Base-by-base conservation (phyloP, 2,329 filamentous ascomycete species). In the Thelonectria discophora region DNA sequence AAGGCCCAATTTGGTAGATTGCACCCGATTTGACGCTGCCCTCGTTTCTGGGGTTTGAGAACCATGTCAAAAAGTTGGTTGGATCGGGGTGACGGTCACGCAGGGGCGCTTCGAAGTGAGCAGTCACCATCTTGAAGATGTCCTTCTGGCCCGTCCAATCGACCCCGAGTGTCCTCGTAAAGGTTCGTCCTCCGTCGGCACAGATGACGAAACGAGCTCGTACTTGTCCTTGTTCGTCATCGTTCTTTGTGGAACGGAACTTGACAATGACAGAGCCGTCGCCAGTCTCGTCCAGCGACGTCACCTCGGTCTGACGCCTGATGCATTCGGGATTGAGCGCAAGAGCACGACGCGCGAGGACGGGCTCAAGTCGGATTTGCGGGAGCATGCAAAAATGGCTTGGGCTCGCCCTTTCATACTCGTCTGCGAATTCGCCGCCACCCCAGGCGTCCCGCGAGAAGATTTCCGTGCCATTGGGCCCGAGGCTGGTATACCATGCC, bases 361-460 rank as follows among this genome's bases (percentile, higher is more conserved):
- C 49, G 9, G 54, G 53, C 12, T 56, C 53, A 3, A 56, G 45
- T 8, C 54, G 45, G 12, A 57, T 57, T 18, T 57, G 54, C 5
- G 54, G 54, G 8, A 57, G 46, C 21, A 57, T 57, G 13, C 24
- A 43, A 37, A 21, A 57, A 6, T 21, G 45, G 12, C 54, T 50
- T 3, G 54, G 46, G 9, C 54, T 57, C 27, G 50, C n/a, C 46
- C 10, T 50, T 13, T 42, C 20, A 27, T 57, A 57, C 24, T 57
- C 46, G 15, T 50, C 37, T 3, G 46, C 21, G 18, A 50, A 50
- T 24, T 45, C 8, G 1, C 54, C 54, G 30, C 47, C 46, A 11
- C 54, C 54, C 54, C 54, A 57, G 18, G 54, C 46, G 13, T 57
- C 54, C 7, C 54, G 54, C 11, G 54, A 50, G 12, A 57, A 45